Evolutionary conservation across 164 flowering plant species (phyloP).

Genomic region (Aristolochia fimbriata): DNA sequence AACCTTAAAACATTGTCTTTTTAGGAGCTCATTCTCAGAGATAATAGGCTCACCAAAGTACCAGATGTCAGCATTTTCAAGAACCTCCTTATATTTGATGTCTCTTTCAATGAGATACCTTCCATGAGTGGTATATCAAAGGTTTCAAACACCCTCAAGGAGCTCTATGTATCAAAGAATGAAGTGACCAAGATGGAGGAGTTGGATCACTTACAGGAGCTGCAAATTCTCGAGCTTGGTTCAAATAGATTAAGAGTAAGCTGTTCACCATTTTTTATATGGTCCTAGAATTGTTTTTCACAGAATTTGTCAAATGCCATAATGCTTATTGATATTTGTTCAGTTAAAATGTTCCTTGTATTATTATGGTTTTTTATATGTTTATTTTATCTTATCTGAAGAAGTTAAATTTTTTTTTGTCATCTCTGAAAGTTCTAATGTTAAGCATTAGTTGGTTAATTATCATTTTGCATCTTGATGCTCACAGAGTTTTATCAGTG

Average conservation of each 20-base stretch:
- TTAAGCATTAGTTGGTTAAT: no score
- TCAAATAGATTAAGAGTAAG: conserved; percentile 85
- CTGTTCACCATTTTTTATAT: conserved; percentile 4
- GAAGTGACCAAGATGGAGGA: conserved; percentile 88
- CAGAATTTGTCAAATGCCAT: no score
- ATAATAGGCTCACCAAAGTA: conserved; percentile 67
- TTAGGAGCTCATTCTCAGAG: conserved; percentile 92
- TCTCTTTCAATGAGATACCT: conserved; percentile 89
- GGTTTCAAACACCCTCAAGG: conserved; percentile 67
- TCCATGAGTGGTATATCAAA: conserved; percentile 58
- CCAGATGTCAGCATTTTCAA: conserved; percentile 84
- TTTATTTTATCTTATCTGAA: no score
- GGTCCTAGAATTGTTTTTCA: no score
- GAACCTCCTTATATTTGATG: conserved; percentile 75
- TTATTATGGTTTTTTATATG: no score
- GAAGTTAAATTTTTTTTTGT: no score
- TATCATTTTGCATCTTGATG: no score
- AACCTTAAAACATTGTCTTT: background rate
- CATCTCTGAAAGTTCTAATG: no score
- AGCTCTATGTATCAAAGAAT: conserved; percentile 92
- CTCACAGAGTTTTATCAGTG: no score
- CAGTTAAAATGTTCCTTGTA: no score
- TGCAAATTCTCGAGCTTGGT: conserved; percentile 92
- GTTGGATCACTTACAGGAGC: conserved; percentile 68
- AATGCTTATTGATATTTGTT: no score